Evolutionary conservation across 148 eudicot species (phyloP).

Genomic region (Gaultheria prostrata): DNA sequence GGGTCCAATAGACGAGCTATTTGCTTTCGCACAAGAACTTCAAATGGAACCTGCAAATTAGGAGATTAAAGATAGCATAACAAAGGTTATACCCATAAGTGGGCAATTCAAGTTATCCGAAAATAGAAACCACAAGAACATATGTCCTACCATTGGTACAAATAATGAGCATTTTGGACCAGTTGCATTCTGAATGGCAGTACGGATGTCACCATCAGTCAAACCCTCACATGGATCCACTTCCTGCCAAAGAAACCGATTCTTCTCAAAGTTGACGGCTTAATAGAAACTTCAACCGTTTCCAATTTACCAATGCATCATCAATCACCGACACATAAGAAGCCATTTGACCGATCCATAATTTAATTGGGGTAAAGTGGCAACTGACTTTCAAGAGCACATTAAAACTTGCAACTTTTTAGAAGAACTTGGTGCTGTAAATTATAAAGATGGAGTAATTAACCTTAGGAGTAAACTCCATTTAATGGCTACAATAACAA

Average conservation of each 20-base stretch:
- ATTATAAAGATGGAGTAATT: background rate
- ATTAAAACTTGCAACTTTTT: background rate
- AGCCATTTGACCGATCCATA: background rate
- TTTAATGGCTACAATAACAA: background rate
- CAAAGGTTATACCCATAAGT: background rate
- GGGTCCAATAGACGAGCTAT: slow-evolving; percentile 90
- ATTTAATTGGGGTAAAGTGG: background rate
- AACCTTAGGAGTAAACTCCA: background rate
- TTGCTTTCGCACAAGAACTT: slow-evolving; percentile 73
- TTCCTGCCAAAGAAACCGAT: slow-evolving; percentile 46
- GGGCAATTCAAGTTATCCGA: background rate
- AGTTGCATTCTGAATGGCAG: slow-evolving; percentile 97
- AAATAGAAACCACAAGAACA: background rate
- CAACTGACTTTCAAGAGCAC: background rate
- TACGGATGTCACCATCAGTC: slow-evolving; percentile 91
- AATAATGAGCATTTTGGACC: slow-evolving; percentile 90
- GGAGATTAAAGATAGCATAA: slow-evolving; percentile 1
- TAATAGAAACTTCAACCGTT: background rate
- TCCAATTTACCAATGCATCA: background rate
- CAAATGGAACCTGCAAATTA: slow-evolving; percentile 52
- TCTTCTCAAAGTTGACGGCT: slow-evolving; percentile 2
- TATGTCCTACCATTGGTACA: slow-evolving; percentile 81
- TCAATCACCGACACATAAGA: background rate
- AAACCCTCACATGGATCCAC: slow-evolving; percentile 96
- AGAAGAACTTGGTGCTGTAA: background rate